These are phyloP conservation scores for Trypanosoma boissoni DNA, from an alignment of 208 protist genomes.

Conservation along the genomic window DNA sequence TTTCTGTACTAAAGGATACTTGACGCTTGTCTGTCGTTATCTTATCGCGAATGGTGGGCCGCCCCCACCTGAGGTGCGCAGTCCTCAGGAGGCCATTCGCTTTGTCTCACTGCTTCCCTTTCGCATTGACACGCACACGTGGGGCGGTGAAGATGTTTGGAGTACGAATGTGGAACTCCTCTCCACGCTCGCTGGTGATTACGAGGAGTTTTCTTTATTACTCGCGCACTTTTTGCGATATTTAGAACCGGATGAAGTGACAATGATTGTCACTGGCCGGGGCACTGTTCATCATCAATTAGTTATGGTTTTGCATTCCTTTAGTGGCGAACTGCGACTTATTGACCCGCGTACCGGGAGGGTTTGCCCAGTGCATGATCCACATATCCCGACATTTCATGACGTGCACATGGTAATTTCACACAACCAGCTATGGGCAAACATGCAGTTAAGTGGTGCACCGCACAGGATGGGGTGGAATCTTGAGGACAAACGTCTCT, in stretches of 20 bases:
- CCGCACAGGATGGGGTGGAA: constrained; percentile 84
- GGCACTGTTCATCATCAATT: constrained; percentile 55
- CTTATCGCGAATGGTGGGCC: constrained; percentile 60
- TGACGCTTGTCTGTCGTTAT: constrained; percentile 70
- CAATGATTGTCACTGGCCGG: constrained; percentile 57
- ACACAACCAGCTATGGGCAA: constrained; percentile 79
- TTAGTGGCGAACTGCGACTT: constrained; percentile 52
- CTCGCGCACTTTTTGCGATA: constrained; percentile 71
- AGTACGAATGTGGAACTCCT: constrained; percentile 76
- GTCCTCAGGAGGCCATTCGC: constrained; percentile 68
- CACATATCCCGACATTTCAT: constrained; percentile 47
- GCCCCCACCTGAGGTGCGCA: constrained; percentile 46
- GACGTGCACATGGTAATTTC: constrained; percentile 77
- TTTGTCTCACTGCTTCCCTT: constrained; percentile 73
- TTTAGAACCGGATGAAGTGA: constrained; percentile 47
- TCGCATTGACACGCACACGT: constrained; percentile 56
- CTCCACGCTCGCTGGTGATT: constrained; percentile 52
- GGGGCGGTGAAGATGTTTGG: constrained; percentile 66
- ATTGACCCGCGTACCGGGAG: constrained; percentile 72
- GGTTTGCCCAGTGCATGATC: constrained; percentile 37
- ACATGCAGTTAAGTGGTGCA: constrained; percentile 70
- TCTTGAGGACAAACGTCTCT: constrained; percentile 45
- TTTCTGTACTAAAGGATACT: constrained; percentile 62
- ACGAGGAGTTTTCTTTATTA: constrained; percentile 77
- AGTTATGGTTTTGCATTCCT: constrained; percentile 64